Base-by-base conservation (phyloP, 306 rosid species). In the Vigna reflexopilosa region DNA sequence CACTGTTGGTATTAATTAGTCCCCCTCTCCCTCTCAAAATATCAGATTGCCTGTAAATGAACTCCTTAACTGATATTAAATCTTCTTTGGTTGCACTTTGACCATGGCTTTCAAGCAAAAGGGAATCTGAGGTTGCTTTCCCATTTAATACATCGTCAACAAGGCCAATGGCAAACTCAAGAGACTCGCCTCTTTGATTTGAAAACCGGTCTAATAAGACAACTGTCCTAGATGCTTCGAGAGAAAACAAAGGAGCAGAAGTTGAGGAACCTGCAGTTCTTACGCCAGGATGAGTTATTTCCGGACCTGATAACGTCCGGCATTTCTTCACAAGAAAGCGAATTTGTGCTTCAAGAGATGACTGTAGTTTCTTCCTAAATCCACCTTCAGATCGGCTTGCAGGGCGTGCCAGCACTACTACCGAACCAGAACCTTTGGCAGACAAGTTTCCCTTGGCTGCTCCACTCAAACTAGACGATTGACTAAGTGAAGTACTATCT, bases 341-440 rank as follows among this genome's bases (percentile, higher is more conserved):
- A 82, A 94, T 84, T 77, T 94, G 96, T 19, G 95, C 88, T 87
- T 94, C 97, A 54, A 94, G 94, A 71, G 98, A 90, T 2, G 89
- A 83, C 83, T 90, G 97, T 56, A 92, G 86, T 81, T 92, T 94
- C 91, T 89, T 94, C 92, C 83, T 86, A 62, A 85, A 73, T 65
- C 96, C 89, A 75, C 94, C 93, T 83, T 94, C 98, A 55, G 91
- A 92, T 72, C 87, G 88, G 77, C 86, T 90, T 62, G 89, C 88
- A 70, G 97, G 94, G 57, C 96, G 91, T 9, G 98, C 93, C 83
- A 94, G 97, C 79, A 89, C 94, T 81, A 92, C 93, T 26, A 94
- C 93, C 9, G 97, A 85, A 82, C 92, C 93, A 69, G 97, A 87
- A 82, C 87, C 93, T 83, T 94, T 94, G 77, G 77, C 83, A 5